These are phyloP conservation scores for Pythium sp. DNA, from an alignment of 352 stramenopile species.

Conservation along the genomic window DNA sequence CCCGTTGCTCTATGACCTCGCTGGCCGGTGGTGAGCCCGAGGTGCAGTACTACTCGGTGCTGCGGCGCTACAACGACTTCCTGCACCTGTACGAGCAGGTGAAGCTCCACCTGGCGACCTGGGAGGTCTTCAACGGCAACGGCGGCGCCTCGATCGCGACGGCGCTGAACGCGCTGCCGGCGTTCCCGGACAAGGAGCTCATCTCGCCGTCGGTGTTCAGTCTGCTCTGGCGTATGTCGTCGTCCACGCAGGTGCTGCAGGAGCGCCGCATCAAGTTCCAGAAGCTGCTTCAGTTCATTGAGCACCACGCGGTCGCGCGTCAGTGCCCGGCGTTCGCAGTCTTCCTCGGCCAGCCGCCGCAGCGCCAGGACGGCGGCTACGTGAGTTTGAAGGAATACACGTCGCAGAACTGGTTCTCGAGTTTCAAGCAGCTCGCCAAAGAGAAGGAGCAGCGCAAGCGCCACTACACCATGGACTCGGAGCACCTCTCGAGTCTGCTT, in stretches of 20 bases:
- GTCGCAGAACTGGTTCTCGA: conserved; percentile 59
- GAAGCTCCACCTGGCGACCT: conserved; percentile 20
- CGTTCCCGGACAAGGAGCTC: conserved; percentile 59
- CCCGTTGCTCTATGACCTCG: conserved; percentile 1
- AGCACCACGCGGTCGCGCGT: conserved; percentile 42
- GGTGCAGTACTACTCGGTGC: conserved; percentile 55
- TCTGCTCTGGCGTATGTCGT: conserved; percentile 45
- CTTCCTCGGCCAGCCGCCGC: conserved; percentile 62
- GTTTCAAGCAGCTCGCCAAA: conserved; percentile 55
- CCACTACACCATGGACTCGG: conserved; percentile 26
- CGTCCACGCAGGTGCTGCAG: conserved; percentile 45
- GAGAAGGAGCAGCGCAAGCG: conserved; percentile 29
- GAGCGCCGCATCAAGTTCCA: conserved; percentile 54
- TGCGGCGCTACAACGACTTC: conserved; percentile 70
- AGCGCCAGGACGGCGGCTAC: conserved; percentile 57
- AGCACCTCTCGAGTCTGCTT: conserved; percentile 13
- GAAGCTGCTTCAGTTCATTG: conserved; percentile 54
- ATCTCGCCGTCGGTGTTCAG: conserved; percentile 46
- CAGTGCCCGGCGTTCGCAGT: conserved; percentile 32
- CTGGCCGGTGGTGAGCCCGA: conserved; percentile 10
- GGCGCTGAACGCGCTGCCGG: conserved; percentile 21
- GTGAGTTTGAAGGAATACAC: conserved; percentile 76
- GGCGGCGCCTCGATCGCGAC: too few relatives aligned
- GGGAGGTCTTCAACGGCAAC: conserved; percentile 14
- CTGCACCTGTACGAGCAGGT: conserved; percentile 50